Base-by-base conservation (phyloP, 1,284 basidiomycete genomes). In the Apiotrichum domesticum region DNA sequence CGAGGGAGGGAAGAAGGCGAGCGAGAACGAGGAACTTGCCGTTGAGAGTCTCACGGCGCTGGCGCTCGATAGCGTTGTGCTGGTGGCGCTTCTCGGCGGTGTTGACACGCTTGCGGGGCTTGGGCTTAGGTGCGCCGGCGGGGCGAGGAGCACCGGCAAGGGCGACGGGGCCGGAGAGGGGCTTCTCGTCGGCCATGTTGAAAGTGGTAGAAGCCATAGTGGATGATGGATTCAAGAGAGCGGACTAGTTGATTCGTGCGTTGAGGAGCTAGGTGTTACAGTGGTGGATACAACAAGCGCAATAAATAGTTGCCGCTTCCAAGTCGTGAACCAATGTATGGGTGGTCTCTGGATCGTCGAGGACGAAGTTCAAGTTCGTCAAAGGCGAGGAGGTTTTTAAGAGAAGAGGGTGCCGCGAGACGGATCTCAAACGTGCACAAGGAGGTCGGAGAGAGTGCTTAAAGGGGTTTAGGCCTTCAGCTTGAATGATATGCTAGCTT, bases 51-150 rank as follows among this genome's bases (percentile, higher is more conserved):
- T 96, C 93, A 57, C 92, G 81, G 52, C 93, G 84, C 68, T 88
- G 87, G 57, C 93, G 82, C 79, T 96, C 93, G 58, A 95, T 90
- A 35, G 93, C 93, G 71, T 97, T 97, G 79, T 96, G 92, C 41
- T 88, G 91, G 6, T 90, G 90, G 49, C 92, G 82, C 73, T 91
- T 87, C 75, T 95, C 93, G 59, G 92, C 92, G 46, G 91, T 95
- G 78, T 93, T 93, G 58, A 90, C 90, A 41, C 90, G 84, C 65
- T 77, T 77, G 49, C 76, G 65, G 84, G 82, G 75, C 81, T 86
- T 70, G 85, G 84, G 75, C 88, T 91, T 78, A 59, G 57, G 48
- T 40, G 63, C 51, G 51, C 58, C 61, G 34, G 59, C 59, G 52
- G 65, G 58, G 51, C 57, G 59, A 35, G 56, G 58, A 4, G 60